Percentiles rank a stretch among this genome's conserved stretches.
phyloP scores from a whole-genome alignment of 2,329 filamentous ascomycete genomes.

The Penicillium sp. region DNA sequence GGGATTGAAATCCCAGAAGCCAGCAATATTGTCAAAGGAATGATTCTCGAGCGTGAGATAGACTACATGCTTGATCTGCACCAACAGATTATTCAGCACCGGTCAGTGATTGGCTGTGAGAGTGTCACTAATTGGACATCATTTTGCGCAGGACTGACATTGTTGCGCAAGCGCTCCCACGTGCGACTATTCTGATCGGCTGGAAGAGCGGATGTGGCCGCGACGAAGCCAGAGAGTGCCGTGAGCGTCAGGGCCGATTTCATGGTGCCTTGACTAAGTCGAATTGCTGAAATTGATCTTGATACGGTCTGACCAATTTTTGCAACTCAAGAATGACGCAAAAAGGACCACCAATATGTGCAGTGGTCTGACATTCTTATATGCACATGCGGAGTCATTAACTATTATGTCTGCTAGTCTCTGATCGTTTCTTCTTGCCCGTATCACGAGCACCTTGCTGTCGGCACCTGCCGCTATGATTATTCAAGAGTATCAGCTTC shows the following conservation, averaged over 20 bases:
- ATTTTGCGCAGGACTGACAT: conserved; percentile 12
- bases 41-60: conserved; percentile 38
- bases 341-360: too few relatives aligned
- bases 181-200: conserved; percentile 8
- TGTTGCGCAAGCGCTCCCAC: conserved; percentile 21
- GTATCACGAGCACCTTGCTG: neutral
- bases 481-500: too few relatives aligned
- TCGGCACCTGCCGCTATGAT: too few relatives aligned
- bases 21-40: conserved; percentile 38
- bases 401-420: too few relatives aligned
- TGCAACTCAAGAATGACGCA: too few relatives aligned
- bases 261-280: conserved; percentile 9
- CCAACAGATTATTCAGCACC: too few relatives aligned
- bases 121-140: too few relatives aligned
- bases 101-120: too few relatives aligned
- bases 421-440: too few relatives aligned
- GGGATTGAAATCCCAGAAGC: conserved; percentile 34
- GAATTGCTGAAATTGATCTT: neutral
- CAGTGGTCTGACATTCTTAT: too few relatives aligned
- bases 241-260: conserved; percentile 10
- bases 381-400: too few relatives aligned
- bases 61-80: conserved; percentile 32
- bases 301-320: too few relatives aligned
- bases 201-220: conserved; percentile 13
- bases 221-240: conserved; percentile 10